Base-by-base conservation (phyloP, 2,329 filamentous ascomycete species). In the Claviceps capensis region DNA sequence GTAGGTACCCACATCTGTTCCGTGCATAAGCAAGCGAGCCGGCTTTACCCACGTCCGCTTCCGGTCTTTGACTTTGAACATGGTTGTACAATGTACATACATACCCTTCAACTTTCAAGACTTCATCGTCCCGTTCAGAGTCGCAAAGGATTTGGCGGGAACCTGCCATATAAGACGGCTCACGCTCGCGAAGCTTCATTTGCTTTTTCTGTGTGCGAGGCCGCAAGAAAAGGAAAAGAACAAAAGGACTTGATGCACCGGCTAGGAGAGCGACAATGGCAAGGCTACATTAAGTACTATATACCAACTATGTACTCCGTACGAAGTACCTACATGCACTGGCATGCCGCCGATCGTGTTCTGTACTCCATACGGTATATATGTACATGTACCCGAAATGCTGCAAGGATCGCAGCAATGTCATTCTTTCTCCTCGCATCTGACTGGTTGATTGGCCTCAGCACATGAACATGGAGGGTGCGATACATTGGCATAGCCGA, bases 381-480 rank as follows among this genome's bases (percentile, higher is more conserved):
- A 19, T 19, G 19, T 19, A 19, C 19, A 19, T 19, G 19, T 19
- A 19, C 2, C 19, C 19, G 19, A 19, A 19, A 19, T 19, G 19
- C 19, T 19, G 19, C 19, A 48, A 51, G 49, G 41, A 38, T 52
- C 42, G 41, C 47, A 34, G 37, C 38, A 41, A 50, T 42, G 46
- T 47, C 30, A 41, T 41, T 47, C 38, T 34, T 34, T 34, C 30
- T 30, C 30, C 30, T 41, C 17, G n/a, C 14, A 47, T 38, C 48
- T 55, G 52, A 55, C 49, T 55, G 54, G 54, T 40, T 47, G 9
- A 8, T 50, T 43, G n/a, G 23, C 23, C 48, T 41, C 47, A 34
- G 41, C 47, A 45, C 5, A 46, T 36, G 22, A 5, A 50, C 41
- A 36, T 19, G 45, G 45, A 47, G 30, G 43, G 43, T 14, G 23